Percentiles rank a stretch among this genome's conserved stretches.
These are phyloP conservation scores for Cercospora beticola DNA, from an alignment of 2,329 filamentous ascomycete genomes.

Conservation along the genomic window DNA sequence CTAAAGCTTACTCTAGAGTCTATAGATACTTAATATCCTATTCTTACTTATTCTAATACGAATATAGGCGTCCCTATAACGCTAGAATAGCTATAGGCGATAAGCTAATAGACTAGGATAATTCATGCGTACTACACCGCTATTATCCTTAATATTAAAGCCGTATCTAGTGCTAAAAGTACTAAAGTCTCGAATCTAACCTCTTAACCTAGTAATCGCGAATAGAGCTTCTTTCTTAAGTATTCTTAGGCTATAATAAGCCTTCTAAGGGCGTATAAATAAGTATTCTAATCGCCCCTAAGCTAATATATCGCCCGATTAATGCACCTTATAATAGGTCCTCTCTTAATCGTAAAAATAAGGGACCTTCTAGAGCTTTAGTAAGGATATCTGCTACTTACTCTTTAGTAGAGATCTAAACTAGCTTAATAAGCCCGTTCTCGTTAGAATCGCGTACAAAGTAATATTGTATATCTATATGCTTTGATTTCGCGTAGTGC, in stretches of 20 bases:
- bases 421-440: neutral
- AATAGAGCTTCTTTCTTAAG: neutral
- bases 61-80: neutral
- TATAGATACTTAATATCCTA: neutral
- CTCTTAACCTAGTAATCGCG: neutral
- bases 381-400: slow-evolving; percentile 8
- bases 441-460: neutral
- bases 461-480: slow-evolving; percentile 18
- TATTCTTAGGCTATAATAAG: neutral
- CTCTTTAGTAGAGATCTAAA: neutral
- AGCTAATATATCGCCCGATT: neutral
- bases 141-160: neutral
- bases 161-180: neutral
- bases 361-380: slow-evolving; percentile 1
- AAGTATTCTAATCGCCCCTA: neutral
- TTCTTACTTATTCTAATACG: neutral
- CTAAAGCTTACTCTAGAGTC: neutral
- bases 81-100: neutral
- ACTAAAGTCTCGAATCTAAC: neutral
- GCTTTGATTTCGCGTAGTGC: slow-evolving; percentile 9
- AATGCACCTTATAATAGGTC: neutral
- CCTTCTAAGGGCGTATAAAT: neutral
- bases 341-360: neutral
- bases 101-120: neutral
- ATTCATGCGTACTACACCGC: neutral